Conservation (phyloP, 768 basidiomycete species). For the Russula sp. region DNA sequence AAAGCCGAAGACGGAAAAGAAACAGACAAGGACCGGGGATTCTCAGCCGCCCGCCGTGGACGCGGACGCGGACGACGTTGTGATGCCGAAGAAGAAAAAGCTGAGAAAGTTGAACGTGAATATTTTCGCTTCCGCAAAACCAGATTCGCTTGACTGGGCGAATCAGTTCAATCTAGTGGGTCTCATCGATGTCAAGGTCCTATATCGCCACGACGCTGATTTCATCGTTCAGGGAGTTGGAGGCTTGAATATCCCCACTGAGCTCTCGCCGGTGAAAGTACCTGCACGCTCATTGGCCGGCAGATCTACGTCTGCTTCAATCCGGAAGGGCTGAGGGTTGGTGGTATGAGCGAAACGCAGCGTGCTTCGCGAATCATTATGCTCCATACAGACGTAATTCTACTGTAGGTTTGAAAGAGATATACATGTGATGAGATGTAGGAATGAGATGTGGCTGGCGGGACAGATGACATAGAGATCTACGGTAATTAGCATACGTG, state of each 20-base stretch:
- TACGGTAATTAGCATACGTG: not conserved
- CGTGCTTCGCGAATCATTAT: not conserved
- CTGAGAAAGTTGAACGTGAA: conserved; percentile 21
- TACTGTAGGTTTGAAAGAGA: not conserved
- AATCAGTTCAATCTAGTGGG: conserved; percentile 18
- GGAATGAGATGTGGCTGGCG: conserved; percentile 5
- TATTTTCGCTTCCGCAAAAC: conserved; percentile 13
- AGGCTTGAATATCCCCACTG: conserved; percentile 15
- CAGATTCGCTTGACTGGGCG: conserved; percentile 20
- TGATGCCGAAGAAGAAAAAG: conserved; percentile 21
- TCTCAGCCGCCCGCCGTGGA: not conserved
- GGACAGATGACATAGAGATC: not conserved
- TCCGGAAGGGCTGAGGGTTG: conserved; percentile 4
- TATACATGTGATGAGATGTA: not conserved
- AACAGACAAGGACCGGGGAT: not conserved
- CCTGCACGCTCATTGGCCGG: conserved; percentile 13
- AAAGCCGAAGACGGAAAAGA: conserved; percentile 2
- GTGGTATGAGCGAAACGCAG: not conserved
- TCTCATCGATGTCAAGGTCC: not conserved
- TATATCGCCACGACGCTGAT: not conserved
- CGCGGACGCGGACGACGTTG: conserved; percentile 5
- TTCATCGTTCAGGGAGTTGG: conserved; percentile 18
- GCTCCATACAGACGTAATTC: not conserved
- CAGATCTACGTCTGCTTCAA: conserved; percentile 5
- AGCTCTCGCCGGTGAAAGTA: conserved; percentile 22